Base-by-base conservation (phyloP, 164 flowering plant species). In the Malania oleifera region DNA sequence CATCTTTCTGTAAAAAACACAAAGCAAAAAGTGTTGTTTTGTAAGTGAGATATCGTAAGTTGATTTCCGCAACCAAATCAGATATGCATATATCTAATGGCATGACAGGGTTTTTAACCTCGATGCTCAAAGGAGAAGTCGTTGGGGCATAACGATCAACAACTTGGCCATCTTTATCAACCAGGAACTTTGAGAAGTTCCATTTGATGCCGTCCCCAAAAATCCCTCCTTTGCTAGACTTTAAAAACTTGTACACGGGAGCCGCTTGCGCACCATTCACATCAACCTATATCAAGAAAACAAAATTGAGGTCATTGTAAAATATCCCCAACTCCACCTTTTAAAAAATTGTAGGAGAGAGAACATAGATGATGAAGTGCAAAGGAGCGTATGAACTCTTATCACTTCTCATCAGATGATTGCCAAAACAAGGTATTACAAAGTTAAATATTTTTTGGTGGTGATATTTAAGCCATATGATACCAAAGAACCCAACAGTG, bases 71-170 rank as follows among this genome's bases (percentile, higher is more conserved):
- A 28, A 9, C 18, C 53, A 25, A 45, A 25, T 19, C 11, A 14
- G 17, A 1, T 22, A 1, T 1, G 4, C 3, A 2, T 10, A 20
- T 11, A 3, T 17, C 22, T 34, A 23, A 45, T 3, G 7, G 13
- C 35, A 9, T 52, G 3, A 0, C 24, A 44, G 0, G 20, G n/a
- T 49, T 50, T 56, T 73, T 5, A 17, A 89, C 95, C 98, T 89
- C 95, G 17, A 89, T 67, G 73, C 82, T 85, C 31, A 82, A 82
- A 59, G 96, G 96, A 17, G 87, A 64, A 53, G 95, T 87, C 54
- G 96, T 86, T 13, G 98, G 96, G 35, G 82, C 83, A 62, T 83
- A 91, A 4, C 96, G 95, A 57, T 81, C 72, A 23, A 80, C 82
- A 35, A 80, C 83, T 37, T 76, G 50, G 22, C 96, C 98, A 18